Percentiles rank a stretch among this genome's conserved stretches.
Conservation (phyloP, 129 eudicot genomes). For the Scalesia atractyloides region DNA sequence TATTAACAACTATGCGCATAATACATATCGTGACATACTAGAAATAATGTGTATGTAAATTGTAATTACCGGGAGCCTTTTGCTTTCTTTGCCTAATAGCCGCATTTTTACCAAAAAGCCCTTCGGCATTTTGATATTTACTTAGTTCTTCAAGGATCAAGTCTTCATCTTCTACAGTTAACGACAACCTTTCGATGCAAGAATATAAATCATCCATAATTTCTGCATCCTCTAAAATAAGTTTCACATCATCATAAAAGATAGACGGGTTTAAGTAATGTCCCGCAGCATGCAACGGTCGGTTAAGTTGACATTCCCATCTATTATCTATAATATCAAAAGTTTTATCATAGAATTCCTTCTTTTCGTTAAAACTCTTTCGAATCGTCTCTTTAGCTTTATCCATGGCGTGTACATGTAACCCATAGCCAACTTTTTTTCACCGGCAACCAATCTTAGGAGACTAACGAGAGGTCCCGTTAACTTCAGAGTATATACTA, state of each 20-base stretch:
- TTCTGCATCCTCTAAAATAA: not conserved
- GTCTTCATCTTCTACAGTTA: not conserved
- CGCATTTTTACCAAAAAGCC: conserved; percentile 12
- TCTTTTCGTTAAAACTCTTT: conserved; percentile 2
- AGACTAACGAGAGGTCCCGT: conserved; percentile 8
- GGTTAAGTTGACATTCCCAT: conserved; percentile 15
- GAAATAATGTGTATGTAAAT: not conserved
- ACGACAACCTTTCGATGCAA: not conserved
- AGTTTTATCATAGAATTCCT: not conserved
- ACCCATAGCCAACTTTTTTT: conserved; percentile 3
- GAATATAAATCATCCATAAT: not conserved
- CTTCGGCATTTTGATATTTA: conserved; percentile 12
- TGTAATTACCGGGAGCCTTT: not conserved
- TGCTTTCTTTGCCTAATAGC: conserved; percentile 19
- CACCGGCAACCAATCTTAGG: not conserved
- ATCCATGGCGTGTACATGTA: conserved; percentile 15
- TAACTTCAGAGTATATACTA: conserved; percentile 1
- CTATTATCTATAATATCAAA: conserved; percentile 10
- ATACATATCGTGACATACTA: not conserved
- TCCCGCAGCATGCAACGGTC: conserved; percentile 7
- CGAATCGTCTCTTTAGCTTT: conserved; percentile 1
- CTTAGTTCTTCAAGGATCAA: not conserved
- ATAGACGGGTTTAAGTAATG: conserved; percentile 16
- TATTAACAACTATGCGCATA: not conserved
- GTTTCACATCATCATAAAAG: conserved; percentile 2